phyloP scores from a whole-genome alignment of 768 basidiomycete species.

The Boletus sp. region DNA sequence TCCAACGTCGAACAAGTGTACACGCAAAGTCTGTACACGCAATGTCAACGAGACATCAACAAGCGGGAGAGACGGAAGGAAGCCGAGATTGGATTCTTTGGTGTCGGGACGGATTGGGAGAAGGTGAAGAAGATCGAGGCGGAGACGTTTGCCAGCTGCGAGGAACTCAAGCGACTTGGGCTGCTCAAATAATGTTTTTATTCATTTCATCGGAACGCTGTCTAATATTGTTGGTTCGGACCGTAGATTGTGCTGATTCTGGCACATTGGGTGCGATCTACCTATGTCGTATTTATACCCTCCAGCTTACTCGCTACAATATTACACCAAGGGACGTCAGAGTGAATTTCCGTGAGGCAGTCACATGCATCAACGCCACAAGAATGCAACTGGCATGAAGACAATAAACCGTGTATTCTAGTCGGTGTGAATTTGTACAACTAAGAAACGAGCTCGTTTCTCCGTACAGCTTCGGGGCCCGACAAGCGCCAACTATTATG shows the following conservation, averaged over 20 bases:
- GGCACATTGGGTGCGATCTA: not conserved
- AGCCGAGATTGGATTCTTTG: constrained; percentile 82
- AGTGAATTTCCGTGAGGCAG: not conserved
- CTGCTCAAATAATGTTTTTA: constrained; percentile 40
- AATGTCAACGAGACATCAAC: constrained; percentile 72
- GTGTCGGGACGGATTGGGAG: constrained; percentile 90
- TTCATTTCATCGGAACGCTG: constrained; percentile 1
- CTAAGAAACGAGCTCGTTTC: not conserved
- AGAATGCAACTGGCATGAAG: constrained; percentile 1
- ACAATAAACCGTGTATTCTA: constrained; percentile 15
- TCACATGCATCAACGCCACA: constrained; percentile 11
- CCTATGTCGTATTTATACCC: constrained; percentile 28
- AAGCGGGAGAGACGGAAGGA: constrained; percentile 69
- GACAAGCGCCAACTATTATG: not conserved
- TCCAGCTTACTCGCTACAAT: too few species aligned
- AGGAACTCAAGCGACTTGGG: constrained; percentile 66
- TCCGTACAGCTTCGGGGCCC: too few species aligned
- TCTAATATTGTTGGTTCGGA: constrained; percentile 13
- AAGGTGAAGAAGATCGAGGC: constrained; percentile 72
- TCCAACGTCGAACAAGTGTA: constrained; percentile 71
- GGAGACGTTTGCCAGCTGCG: constrained; percentile 75
- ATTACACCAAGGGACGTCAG: too few species aligned
- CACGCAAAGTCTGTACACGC: constrained; percentile 63
- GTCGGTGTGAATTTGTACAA: constrained; percentile 11
- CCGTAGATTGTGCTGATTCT: constrained; percentile 12